phyloP scores from a whole-genome alignment of 2,329 filamentous ascomycete genomes.

The Trichoderma sp. region DNA sequence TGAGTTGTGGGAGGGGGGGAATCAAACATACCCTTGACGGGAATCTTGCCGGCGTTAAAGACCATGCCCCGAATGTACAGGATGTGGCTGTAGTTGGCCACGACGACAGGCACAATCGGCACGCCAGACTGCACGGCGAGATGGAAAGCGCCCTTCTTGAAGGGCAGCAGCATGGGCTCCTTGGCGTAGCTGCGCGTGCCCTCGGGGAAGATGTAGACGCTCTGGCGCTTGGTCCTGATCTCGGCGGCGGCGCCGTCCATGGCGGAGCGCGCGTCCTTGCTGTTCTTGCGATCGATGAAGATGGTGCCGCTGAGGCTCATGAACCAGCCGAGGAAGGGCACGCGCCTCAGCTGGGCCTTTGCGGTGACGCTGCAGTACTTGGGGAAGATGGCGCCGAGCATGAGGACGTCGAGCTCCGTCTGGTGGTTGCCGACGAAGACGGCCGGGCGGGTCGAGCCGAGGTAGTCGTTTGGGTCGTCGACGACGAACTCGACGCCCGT shows the following conservation, averaged over 20 bases:
- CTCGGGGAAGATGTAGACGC: constrained; percentile 86
- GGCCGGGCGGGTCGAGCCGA: constrained; percentile 71
- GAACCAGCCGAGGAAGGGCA: constrained; percentile 93
- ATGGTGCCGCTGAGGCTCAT: constrained; percentile 85
- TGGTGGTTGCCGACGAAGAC: constrained; percentile 96
- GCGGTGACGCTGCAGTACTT: constrained; percentile 90
- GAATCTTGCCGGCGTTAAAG: constrained; percentile 71
- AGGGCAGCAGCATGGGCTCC: constrained; percentile 81
- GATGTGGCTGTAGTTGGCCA: constrained; percentile 77
- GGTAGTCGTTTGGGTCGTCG: constrained; percentile 64
- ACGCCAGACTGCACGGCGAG: constrained; percentile 92
- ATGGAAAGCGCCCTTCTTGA: constrained; percentile 99
- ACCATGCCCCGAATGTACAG: constrained; percentile 64
- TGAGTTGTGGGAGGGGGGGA: background rate
- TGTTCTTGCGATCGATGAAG: constrained; percentile 92
- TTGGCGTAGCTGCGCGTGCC: constrained; percentile 88
- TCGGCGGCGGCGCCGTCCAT: constrained; percentile 81
- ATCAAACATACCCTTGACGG: constrained; percentile 64
- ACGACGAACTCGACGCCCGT: constrained; percentile 80
- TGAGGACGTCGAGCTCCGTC: constrained; percentile 90
- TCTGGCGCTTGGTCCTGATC: constrained; percentile 73
- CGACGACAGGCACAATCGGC: constrained; percentile 83
- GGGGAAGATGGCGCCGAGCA: constrained; percentile 88
- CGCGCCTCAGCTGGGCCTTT: constrained; percentile 77
- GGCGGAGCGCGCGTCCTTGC: constrained; percentile 76